These are phyloP conservation scores for Hyphopichia wangnamkhiaoensis DNA, from an alignment of 1,139 yeast species.

Conservation along the genomic window DNA sequence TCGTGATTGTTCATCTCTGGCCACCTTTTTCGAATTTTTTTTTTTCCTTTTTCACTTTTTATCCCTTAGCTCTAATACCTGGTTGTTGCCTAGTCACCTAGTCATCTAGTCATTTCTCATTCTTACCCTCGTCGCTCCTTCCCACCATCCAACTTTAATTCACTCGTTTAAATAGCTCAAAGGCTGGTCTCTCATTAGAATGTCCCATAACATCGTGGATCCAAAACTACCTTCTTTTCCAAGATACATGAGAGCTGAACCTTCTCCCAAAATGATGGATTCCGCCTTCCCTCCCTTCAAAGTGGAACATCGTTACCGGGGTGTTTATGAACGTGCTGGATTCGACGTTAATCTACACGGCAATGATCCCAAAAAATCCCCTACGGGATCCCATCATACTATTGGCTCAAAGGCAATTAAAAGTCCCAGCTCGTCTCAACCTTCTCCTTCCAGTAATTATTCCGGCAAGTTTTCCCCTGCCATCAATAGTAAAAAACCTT, in stretches of 20 bases:
- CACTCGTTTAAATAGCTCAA: too few species aligned
- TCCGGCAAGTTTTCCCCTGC: not conserved
- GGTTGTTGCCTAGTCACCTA: too few species aligned
- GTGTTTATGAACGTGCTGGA: slow-evolving; percentile 69
- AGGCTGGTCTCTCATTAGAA: too few species aligned
- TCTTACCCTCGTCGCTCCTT: slow-evolving; percentile 2
- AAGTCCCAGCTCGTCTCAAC: not conserved
- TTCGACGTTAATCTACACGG: slow-evolving; percentile 48
- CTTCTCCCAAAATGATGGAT: slow-evolving; percentile 33
- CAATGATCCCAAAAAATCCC: not conserved
- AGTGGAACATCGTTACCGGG: slow-evolving; percentile 53
- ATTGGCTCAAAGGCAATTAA: not conserved
- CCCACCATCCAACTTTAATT: slow-evolving; percentile 1
- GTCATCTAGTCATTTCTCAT: too few species aligned
- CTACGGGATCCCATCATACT: not conserved
- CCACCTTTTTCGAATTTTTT: too few species aligned
- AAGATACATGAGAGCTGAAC: slow-evolving; percentile 29
- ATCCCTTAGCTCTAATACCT: too few species aligned
- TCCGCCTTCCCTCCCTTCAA: slow-evolving; percentile 64
- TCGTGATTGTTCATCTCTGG: too few species aligned
- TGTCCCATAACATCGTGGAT: slow-evolving; percentile 7
- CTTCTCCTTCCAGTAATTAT: not conserved
- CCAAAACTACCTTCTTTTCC: slow-evolving; percentile 26
- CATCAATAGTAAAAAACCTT: not conserved
- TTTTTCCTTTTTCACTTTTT: too few species aligned